A percentile compares a stretch with the other conserved stretches of the same genome.
phyloP scores from a whole-genome alignment of 192 early-diverging fungal genomes.

The Obelidium mucronatum region DNA sequence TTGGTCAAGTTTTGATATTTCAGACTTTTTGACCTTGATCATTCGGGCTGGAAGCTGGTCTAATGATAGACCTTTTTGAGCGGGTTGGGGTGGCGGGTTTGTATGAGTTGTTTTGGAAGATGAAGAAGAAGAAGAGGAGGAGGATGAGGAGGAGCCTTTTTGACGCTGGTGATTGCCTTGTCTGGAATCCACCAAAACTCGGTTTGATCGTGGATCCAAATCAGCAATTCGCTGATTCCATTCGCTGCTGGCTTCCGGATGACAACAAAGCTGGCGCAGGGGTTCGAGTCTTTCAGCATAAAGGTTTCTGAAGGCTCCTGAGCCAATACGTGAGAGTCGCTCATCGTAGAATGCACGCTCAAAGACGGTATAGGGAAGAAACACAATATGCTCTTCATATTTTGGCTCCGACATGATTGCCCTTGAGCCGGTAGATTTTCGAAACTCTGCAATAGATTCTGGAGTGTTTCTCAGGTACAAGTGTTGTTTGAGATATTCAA shows the following conservation, averaged over 20 bases:
- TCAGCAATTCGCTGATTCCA: slow-evolving; percentile 20
- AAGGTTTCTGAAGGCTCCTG: slow-evolving; percentile 2
- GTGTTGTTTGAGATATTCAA: slow-evolving; percentile 21
- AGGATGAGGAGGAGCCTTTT: too few species aligned
- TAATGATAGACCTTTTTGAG: slow-evolving; percentile 4
- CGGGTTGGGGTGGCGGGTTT: neutral
- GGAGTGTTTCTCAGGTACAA: slow-evolving; percentile 29
- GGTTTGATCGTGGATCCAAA: slow-evolving; percentile 22
- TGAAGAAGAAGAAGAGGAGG: neutral
- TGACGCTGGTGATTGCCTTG: neutral
- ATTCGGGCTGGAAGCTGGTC: slow-evolving; percentile 26
- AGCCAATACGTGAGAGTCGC: neutral
- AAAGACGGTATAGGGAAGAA: slow-evolving; percentile 30
- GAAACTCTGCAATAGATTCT: slow-evolving; percentile 14
- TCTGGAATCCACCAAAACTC: neutral
- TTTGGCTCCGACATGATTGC: neutral
- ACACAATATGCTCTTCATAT: slow-evolving; percentile 24
- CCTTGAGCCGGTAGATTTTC: neutral
- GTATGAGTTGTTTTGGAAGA: neutral
- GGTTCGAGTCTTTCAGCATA: slow-evolving; percentile 10
- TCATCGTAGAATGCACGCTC: slow-evolving; percentile 32
- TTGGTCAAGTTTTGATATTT: neutral
- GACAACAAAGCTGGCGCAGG: slow-evolving; percentile 26
- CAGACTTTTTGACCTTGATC: slow-evolving; percentile 27
- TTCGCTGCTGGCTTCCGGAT: slow-evolving; percentile 26